Base-by-base conservation (phyloP, 306 rosid genomes). In the Cicer yamashitae region DNA sequence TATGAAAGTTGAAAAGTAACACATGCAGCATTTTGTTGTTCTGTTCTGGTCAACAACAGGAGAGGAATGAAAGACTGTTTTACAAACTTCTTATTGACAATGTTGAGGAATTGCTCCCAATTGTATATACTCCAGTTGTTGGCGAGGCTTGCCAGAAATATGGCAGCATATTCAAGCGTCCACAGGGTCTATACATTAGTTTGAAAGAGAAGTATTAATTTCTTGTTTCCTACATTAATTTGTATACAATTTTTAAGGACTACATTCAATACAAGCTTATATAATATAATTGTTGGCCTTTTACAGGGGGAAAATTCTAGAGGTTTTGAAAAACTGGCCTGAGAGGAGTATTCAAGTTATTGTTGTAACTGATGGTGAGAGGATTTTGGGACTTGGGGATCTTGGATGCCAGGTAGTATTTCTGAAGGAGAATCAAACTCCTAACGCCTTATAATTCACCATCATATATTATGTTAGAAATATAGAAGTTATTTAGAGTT, bases 181-280 rank as follows among this genome's bases (percentile, higher is more conserved):
- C 99, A 50, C 99, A 90, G 92, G 99, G 99, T 78, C 97, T 94
- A 63, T 94, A 90, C 92, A 92, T 94, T 34, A 94, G 99, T 83
- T 83, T 94, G 85, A 94, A 94, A 82, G 96, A 94, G 86, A 94
- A 87, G 98, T 94, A 87, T 34, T 75, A 17, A 3, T 17, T 53
- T 75, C 37, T 66, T 4, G 37, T 34, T 67, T 77, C 18, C 74
- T 54, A 1, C 10, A 17, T 17, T 69, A 37, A 44, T 73, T 53
- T 71, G 15, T 34, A 61, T 39, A 58, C 44, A 69, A 75, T 14
- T 75, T 53, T 41, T 18, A 34, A 60, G 20, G 25, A 40, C 62
- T 40, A 41, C 53, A 61, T 65, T 61, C 63, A 53, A 13, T 80
- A 50, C 12, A 50, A 45, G 14, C 17, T 74, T 67, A 78, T 25